phyloP scores from a whole-genome alignment of 1,139 yeast species.

The Protomyces pachydermus region DNA sequence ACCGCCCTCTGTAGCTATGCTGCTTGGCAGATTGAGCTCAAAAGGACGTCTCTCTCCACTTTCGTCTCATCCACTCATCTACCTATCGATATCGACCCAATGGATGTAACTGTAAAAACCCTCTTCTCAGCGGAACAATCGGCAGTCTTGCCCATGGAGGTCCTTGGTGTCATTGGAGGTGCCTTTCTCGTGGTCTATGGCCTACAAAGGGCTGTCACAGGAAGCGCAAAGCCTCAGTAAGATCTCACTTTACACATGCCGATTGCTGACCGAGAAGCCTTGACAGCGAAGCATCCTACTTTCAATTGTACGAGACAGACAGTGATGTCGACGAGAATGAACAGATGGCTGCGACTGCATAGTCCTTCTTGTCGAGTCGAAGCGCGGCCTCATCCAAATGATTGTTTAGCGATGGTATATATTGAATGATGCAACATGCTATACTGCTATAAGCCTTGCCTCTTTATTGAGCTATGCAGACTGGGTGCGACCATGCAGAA shows the following conservation, averaged over 20 bases:
- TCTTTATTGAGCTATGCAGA: too few species aligned
- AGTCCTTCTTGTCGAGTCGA: too few species aligned
- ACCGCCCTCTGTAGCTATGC: too few species aligned
- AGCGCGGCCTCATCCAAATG: too few species aligned
- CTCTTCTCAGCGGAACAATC: neutral
- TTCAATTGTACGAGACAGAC: neutral
- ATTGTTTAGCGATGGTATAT: too few species aligned
- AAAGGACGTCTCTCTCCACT: too few species aligned
- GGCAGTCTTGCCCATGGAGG: neutral
- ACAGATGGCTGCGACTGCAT: too few species aligned
- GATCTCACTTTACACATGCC: neutral
- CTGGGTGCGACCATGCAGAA: neutral
- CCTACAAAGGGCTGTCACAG: neutral
- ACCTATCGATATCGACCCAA: neutral
- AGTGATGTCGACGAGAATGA: neutral
- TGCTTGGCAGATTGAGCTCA: too few species aligned
- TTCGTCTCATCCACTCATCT: too few species aligned
- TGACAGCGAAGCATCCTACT: neutral
- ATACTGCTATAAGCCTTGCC: too few species aligned
- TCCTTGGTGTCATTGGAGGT: conserved; percentile 1
- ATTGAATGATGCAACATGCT: too few species aligned
- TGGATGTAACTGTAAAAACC: neutral
- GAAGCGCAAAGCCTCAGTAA: neutral
- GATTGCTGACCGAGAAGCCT: neutral
- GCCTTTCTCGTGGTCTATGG: conserved; percentile 1